These are phyloP conservation scores for Aureobasidium subglaciale DNA, from an alignment of 2,329 filamentous ascomycete genomes.

Conservation along the genomic window DNA sequence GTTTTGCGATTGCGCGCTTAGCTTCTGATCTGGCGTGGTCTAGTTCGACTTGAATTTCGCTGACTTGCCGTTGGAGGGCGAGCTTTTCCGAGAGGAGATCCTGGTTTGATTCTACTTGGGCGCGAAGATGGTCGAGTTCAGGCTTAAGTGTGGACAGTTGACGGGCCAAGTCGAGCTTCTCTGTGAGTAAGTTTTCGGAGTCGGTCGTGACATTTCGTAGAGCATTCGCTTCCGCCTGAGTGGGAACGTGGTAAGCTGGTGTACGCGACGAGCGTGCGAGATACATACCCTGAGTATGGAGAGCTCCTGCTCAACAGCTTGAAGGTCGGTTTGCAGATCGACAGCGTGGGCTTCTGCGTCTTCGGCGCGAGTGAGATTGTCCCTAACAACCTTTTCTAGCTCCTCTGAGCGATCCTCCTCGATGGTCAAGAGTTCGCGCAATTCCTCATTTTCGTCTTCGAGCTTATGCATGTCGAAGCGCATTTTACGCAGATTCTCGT, in stretches of 20 bases:
- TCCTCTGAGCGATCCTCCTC: conserved; percentile 54
- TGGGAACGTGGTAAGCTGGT: not conserved
- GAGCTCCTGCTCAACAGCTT: conserved; percentile 47
- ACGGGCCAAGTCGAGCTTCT: conserved; percentile 55
- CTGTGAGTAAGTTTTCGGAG: conserved; percentile 60
- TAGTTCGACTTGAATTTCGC: conserved; percentile 69
- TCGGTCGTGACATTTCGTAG: conserved; percentile 61
- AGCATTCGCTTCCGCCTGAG: conserved; percentile 64
- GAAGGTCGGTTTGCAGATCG: conserved; percentile 44
- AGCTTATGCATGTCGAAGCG: conserved; percentile 63
- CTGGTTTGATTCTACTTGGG: conserved; percentile 56
- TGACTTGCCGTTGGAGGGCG: conserved; percentile 69
- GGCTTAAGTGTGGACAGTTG: conserved; percentile 53
- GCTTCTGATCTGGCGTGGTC: conserved; percentile 71
- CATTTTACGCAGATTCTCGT: conserved; percentile 66
- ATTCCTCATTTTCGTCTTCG: conserved; percentile 63
- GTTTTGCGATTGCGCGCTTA: conserved; percentile 49
- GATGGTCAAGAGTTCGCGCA: conserved; percentile 56
- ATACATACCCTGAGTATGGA: conserved; percentile 47
- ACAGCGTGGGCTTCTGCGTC: conserved; percentile 40
- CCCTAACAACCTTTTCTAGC: conserved; percentile 44
- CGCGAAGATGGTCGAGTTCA: conserved; percentile 55
- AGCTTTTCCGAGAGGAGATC: conserved; percentile 70
- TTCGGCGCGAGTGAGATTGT: conserved; percentile 40
- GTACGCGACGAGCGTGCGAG: not conserved